Evolutionary conservation across 257 asterid genomes (phyloP).

Genomic region (Solanum ahanhuiri): DNA sequence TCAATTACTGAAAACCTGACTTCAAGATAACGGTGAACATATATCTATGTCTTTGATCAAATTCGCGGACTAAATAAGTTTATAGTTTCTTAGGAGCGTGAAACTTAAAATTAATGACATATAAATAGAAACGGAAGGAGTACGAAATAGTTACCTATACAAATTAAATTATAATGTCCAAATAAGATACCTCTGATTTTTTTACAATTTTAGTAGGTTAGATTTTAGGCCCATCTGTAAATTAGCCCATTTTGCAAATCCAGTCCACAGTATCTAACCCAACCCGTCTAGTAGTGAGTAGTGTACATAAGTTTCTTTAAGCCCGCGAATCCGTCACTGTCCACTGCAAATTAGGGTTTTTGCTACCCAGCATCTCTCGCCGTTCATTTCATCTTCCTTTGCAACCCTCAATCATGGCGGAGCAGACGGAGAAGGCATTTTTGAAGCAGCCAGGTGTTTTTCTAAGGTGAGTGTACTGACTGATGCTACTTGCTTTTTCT

Average conservation of each 20-base stretch:
- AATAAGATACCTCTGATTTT: background rate
- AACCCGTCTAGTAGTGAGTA: background rate
- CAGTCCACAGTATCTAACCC: background rate
- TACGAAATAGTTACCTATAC: background rate
- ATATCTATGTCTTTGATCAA: no score
- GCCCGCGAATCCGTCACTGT: background rate
- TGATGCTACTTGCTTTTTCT: background rate
- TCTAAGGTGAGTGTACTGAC: background rate
- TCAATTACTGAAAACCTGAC: no score
- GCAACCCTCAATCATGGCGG: conserved; percentile 1
- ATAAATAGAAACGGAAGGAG: no score
- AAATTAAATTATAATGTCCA: no score
- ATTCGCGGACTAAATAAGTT: no score
- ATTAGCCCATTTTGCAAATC: background rate
- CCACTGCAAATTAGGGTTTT: background rate
- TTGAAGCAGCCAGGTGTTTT: conserved; percentile 14
- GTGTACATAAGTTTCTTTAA: background rate
- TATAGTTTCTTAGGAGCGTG: no score
- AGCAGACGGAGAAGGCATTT: conserved; percentile 14
- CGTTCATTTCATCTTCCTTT: background rate
- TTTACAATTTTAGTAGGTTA: no score
- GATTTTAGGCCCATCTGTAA: background rate
- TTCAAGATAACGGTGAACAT: no score
- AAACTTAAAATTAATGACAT: no score
- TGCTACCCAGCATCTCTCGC: background rate